Evolutionary conservation across 2,329 filamentous ascomycete genomes (phyloP), one percentile per base, ranked within the genome.

Genomic region (Penicillium sp.): DNA sequence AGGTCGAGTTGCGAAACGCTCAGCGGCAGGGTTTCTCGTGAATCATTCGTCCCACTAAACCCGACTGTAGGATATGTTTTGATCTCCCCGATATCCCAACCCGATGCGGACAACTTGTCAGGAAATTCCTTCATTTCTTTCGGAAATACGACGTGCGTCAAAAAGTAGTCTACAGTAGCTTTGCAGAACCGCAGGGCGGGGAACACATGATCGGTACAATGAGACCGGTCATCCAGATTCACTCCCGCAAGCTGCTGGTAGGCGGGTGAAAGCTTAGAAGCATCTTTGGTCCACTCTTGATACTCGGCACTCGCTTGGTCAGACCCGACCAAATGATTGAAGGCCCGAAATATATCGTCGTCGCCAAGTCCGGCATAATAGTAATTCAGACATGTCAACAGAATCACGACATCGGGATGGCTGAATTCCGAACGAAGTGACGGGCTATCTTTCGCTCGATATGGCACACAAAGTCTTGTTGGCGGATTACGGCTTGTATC

Each of bases 1-100:
- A 87, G 73, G 32, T 90, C 83, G 0, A 81, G 69, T 29, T 89
- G 85, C 0, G 72, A 61, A 0, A 90, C 77, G 0, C 62, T 71
- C 0, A 87, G 62, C 0, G 87, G 87, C 0, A 91, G 73, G 0
- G 86, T 64, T n/a, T 78, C 73, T 10, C 78, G 70, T 0, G 82
- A 84, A 59, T 91, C 87, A 22, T 85, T 87, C 0, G 88, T 91
- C 0, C 88, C 87, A 51, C 85, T 89, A 63, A 91, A 91, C 0
- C 88, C 88, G 0, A 84, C 86, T 0, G 80, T 85, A 0, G 79
- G 76, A 18, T 83, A 71, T 0, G 16, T 5, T 51, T 80, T 86
- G 4, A 45, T 45, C 36, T 73, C 66, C 5, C 56, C 59, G 16
- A 90, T 72, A 56, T 91, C 86, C 87, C 87, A 91, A 0, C 86